Percentiles rank a stretch among this genome's conserved stretches.
Conservation (phyloP, 2,329 filamentous ascomycete genomes). For the Apiospora marii region DNA sequence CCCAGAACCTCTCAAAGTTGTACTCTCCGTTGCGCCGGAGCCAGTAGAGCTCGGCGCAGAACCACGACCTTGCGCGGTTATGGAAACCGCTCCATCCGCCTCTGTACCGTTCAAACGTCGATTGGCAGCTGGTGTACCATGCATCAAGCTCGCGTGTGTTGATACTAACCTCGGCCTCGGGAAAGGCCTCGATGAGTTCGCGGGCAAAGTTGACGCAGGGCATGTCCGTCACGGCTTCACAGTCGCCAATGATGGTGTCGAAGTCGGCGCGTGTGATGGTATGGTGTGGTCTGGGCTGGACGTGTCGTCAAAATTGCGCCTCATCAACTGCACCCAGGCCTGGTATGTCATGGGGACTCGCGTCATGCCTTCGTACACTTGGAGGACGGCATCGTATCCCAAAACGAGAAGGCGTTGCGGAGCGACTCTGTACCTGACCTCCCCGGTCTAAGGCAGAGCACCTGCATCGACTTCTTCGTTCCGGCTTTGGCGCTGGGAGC, state of each 20-base stretch:
- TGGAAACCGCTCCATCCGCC: not conserved
- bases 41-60: not conserved
- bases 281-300: not conserved
- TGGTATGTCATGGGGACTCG: not conserved
- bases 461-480: not conserved
- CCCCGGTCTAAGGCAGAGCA: not conserved
- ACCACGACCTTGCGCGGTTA: not conserved
- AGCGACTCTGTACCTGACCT: not conserved
- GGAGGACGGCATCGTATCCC: not conserved
- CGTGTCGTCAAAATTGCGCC: not conserved
- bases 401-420: not conserved
- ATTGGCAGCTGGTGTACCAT: not conserved
- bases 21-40: not conserved
- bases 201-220: not conserved
- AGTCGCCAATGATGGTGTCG: constrained; percentile 3
- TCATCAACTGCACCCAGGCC: not conserved
- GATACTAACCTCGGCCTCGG: not conserved
- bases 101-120: not conserved
- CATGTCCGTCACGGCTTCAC: constrained; percentile 20
- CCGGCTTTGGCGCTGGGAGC: not conserved
- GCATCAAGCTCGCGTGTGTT: not conserved
- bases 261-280: not conserved
- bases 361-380: not conserved
- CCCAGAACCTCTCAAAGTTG: not conserved
- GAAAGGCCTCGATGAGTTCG: constrained; percentile 14